Evolutionary conservation across 2,329 filamentous ascomycete species (phyloP).

Genomic region (Aureobasidium vineae): DNA sequence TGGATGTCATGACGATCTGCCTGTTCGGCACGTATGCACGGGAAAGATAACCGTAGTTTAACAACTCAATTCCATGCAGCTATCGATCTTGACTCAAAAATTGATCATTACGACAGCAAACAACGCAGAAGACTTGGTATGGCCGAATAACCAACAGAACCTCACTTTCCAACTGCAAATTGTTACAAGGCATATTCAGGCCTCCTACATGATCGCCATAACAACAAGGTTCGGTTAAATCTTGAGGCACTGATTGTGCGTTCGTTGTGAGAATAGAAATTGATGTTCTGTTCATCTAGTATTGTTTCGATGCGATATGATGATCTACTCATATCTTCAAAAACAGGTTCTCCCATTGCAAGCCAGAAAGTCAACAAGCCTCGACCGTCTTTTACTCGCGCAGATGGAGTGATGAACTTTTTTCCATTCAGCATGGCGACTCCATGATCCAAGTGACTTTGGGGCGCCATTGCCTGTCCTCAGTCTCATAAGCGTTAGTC

Average conservation of each 20-base stretch:
- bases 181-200: neutral
- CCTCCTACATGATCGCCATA: neutral
- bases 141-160: neutral
- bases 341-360: neutral
- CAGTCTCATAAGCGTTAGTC: neutral
- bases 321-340: neutral
- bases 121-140: neutral
- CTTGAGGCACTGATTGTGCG: neutral
- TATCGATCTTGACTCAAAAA: neutral
- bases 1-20: neutral
- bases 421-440: neutral
- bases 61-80: neutral
- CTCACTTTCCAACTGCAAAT: neutral
- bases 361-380: neutral
- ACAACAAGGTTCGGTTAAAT: neutral
- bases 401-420: too few species aligned
- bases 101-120: neutral
- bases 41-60: neutral
- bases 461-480: neutral
- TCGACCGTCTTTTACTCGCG: neutral
- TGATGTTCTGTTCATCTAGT: neutral
- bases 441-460: neutral
- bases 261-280: neutral
- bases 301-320: neutral
- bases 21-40: conserved; percentile 7